Conservation (phyloP, 2,329 filamentous ascomycete genomes). For the Fusarium oligoseptatum region DNA sequence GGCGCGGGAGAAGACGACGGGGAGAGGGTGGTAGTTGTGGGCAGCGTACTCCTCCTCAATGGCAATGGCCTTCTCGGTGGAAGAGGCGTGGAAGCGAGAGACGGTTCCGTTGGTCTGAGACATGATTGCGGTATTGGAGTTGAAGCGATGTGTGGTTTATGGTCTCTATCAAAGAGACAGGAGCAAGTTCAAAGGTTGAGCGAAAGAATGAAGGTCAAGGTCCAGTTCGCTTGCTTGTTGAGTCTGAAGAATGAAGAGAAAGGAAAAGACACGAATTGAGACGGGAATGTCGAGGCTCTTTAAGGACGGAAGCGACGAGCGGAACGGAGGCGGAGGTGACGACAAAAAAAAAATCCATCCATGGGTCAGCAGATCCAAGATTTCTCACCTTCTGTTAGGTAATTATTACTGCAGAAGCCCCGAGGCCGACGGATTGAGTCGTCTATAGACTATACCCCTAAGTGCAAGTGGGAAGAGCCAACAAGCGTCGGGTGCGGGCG, state of each 20-base stretch:
- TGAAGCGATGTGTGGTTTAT: neutral
- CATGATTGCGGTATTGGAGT: conserved; percentile 57
- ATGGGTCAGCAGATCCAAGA: neutral
- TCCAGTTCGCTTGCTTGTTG: conserved; percentile 4
- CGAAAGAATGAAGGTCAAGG: conserved; percentile 8
- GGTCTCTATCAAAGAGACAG: neutral
- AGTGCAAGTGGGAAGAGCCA: conserved; percentile 66
- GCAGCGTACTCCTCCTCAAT: conserved; percentile 88
- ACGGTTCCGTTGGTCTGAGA: conserved; percentile 63
- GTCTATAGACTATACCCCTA: conserved; percentile 70
- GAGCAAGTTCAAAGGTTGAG: conserved; percentile 10
- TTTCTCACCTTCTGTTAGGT: conserved; percentile 36
- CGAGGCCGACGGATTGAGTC: conserved; percentile 45
- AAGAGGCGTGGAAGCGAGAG: conserved; percentile 77
- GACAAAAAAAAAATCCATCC: neutral
- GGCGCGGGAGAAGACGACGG: conserved; percentile 90
- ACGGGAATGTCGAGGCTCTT: conserved; percentile 36
- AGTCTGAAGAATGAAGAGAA: conserved; percentile 14
- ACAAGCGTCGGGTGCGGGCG: conserved; percentile 38
- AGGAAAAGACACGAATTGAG: conserved; percentile 1
- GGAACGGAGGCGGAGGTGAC: conserved; percentile 11
- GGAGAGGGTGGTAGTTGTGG: conserved; percentile 98
- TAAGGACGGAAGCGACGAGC: conserved; percentile 34
- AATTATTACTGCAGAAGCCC: conserved; percentile 45
- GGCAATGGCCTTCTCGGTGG: conserved; percentile 83